Evolutionary conservation across 352 stramenopile genomes (phyloP), one percentile per base, ranked within the genome.

Genomic region (Phytopythium boreale): DNA sequence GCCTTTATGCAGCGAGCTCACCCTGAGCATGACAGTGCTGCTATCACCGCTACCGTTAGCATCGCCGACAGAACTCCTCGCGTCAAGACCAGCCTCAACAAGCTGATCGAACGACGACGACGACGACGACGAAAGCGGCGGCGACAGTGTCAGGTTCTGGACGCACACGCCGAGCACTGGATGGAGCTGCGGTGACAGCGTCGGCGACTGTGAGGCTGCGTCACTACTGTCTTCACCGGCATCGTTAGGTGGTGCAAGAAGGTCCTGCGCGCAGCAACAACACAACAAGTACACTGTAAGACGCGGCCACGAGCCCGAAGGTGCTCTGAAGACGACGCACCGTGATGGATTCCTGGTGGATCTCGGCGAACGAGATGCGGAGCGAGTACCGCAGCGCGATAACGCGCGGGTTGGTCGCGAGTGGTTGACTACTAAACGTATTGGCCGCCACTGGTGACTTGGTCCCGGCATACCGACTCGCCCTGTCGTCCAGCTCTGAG

Each of bases 281-380:
- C 36, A 31, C 24, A 26, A 50, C 5, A 10, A 50, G 15, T 26
- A 8, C 20, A 50, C 15, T 15, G 20, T 41, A n/a, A 49, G 50
- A 24, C 12, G 20, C 31, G 24, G 39, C 2, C 6, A 31, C 29
- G 39, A 63, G 15, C 5, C 31, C 14, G 37, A 26, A 50, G 22
- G 15, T n/a, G 1, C 15, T 5, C 12, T 22, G 22, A 6, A 39
- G 22, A 27, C 57, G 49, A 29, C 60, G 31, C 61, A 65, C 82
- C 24, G 59, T 72, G 64, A 88, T 85, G 1, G 67, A 74, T 52
- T 89, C 82, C 65, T 88, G 77, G 29, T 78, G 82, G 1, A 88
- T 59, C 59, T 90, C 82, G 29, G 71, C 71, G 53, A 88, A 81
- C 14, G 78, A 83, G 20, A 83, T 24, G 2, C 63, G 66, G 4